Evolutionary conservation across 75 land plant species (phyloP).

Genomic region (Picea sitchensis): DNA sequence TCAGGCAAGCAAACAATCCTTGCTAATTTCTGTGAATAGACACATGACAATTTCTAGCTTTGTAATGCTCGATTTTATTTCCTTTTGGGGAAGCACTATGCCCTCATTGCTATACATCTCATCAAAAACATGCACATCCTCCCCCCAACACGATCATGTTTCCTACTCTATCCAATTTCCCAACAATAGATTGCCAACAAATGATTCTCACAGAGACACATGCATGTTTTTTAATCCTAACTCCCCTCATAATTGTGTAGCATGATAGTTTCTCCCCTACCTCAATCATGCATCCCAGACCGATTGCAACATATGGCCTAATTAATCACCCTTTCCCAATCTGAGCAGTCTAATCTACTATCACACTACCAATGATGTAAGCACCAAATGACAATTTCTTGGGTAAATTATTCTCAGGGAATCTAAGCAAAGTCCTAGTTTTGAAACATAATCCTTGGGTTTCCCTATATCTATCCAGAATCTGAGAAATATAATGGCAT

Average conservation of each 20-base stretch:
- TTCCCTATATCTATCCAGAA: slow-evolving; percentile 54
- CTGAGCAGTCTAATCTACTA: slow-evolving; percentile 28
- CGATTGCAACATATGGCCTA: slow-evolving; percentile 43
- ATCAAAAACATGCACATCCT: slow-evolving; percentile 41
- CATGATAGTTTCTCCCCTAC: slow-evolving; percentile 34
- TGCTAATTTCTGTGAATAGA: no score
- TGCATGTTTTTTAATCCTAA: slow-evolving; percentile 45
- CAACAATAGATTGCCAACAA: slow-evolving; percentile 42
- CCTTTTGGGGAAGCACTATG: slow-evolving; percentile 45
- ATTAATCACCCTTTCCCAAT: slow-evolving; percentile 41
- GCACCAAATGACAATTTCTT: slow-evolving; percentile 23
- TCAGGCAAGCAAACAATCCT: no score
- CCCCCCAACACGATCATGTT: slow-evolving; percentile 51
- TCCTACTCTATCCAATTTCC: slow-evolving; percentile 42
- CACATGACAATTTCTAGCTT: slow-evolving; percentile 49
- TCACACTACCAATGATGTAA: slow-evolving; percentile 26
- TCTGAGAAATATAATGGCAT: slow-evolving; percentile 40
- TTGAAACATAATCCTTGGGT: slow-evolving; percentile 37
- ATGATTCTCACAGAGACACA: slow-evolving; percentile 42
- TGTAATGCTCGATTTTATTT: slow-evolving; percentile 36
- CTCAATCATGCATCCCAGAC: slow-evolving; percentile 35
- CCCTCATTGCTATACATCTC: slow-evolving; percentile 48
- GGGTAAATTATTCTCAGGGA: slow-evolving; percentile 21
- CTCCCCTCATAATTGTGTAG: slow-evolving; percentile 44
- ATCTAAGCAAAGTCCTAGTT: slow-evolving; percentile 30